A percentile compares a stretch with the other conserved stretches of the same genome.
These are phyloP conservation scores for Rhododendron molle DNA, from an alignment of 148 eudicot species.

Conservation along the genomic window DNA sequence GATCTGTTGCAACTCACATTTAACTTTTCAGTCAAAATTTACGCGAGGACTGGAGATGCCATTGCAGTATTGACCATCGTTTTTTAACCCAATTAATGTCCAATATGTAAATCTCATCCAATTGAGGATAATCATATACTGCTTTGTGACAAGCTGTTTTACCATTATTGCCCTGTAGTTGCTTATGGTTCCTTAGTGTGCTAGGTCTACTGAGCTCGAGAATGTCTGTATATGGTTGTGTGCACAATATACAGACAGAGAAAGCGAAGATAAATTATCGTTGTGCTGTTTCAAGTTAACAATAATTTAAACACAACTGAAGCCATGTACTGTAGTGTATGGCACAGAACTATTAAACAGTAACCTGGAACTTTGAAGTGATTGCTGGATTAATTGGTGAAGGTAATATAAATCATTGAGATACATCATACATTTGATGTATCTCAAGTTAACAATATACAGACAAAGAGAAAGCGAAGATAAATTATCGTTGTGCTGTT, in stretches of 20 bases:
- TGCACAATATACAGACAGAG: neutral
- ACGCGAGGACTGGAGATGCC: neutral
- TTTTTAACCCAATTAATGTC: too few species aligned
- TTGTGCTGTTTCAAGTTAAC: neutral
- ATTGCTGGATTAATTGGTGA: neutral
- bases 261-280: neutral
- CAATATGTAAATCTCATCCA: too few species aligned
- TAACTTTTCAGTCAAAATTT: too few species aligned
- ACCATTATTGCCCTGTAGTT: neutral
- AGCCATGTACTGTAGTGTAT: neutral
- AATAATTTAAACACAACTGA: neutral
- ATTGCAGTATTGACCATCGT: neutral
- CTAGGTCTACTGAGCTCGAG: neutral
- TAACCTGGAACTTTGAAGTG: neutral
- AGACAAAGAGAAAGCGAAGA: neutral
- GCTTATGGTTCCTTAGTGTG: neutral
- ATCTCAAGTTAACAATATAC: too few species aligned
- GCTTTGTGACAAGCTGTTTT: neutral
- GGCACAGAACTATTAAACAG: neutral
- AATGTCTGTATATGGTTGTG: neutral
- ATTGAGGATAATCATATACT: neutral
- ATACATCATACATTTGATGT: neutral
- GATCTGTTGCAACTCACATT: too few species aligned
- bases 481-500: neutral
- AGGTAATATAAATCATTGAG: neutral